These are phyloP conservation scores for Globisporangium takayamanum DNA, from an alignment of 352 stramenopile genomes.

Conservation along the genomic window DNA sequence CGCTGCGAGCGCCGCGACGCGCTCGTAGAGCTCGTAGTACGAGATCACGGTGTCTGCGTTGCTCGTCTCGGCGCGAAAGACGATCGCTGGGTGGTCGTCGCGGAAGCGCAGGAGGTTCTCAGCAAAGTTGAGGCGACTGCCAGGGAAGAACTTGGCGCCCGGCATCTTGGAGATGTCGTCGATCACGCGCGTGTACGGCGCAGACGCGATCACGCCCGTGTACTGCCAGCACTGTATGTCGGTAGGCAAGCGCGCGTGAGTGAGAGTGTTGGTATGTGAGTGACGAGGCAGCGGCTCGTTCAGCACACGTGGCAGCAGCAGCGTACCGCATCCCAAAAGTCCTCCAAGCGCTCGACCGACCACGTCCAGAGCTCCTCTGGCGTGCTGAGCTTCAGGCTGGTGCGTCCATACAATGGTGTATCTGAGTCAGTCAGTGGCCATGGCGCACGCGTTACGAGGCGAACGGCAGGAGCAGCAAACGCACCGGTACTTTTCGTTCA, in stretches of 20 bases:
- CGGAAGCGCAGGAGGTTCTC: constrained; percentile 72
- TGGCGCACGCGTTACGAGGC: neutral
- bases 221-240: constrained; percentile 57
- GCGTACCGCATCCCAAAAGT: constrained; percentile 50
- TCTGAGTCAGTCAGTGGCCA: neutral
- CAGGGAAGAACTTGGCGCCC: constrained; percentile 64
- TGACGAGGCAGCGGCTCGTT: too few species aligned
- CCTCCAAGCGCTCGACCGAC: constrained; percentile 59
- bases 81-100: constrained; percentile 61
- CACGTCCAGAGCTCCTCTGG: constrained; percentile 61
- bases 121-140: constrained; percentile 63
- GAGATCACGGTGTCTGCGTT: constrained; percentile 47
- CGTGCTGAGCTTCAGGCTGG: constrained; percentile 30
- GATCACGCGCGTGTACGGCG: constrained; percentile 47
- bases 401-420: neutral
- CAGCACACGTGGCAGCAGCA: neutral
- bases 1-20: constrained; percentile 39
- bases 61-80: constrained; percentile 71
- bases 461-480: neutral
- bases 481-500: constrained; percentile 53
- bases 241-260: neutral
- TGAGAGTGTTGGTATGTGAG: neutral
- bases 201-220: constrained; percentile 53
- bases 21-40: constrained; percentile 59
- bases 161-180: constrained; percentile 63